These are phyloP conservation scores for Rhizopus delemar DNA, from an alignment of 371 early-diverging fungal species.

Conservation along the genomic window DNA sequence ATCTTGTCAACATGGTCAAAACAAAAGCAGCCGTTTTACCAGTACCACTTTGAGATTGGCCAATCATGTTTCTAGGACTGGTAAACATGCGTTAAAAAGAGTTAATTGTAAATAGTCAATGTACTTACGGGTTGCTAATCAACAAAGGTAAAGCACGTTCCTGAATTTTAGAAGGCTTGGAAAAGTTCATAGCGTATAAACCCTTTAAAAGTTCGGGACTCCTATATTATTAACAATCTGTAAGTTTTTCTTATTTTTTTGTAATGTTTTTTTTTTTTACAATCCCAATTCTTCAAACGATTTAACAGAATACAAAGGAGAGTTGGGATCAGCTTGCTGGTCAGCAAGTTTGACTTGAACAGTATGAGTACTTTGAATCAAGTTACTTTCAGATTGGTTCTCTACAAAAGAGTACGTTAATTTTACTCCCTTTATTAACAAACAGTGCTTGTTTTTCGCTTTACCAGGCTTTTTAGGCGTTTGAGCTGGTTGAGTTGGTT, in stretches of 20 bases:
- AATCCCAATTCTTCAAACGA: slow-evolving; percentile 78
- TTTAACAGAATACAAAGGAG: slow-evolving; percentile 77
- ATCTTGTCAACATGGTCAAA: slow-evolving; percentile 81
- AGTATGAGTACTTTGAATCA: slow-evolving; percentile 63
- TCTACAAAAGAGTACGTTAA: background rate
- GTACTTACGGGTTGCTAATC: slow-evolving; percentile 67
- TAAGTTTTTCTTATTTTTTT: background rate
- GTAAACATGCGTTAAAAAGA: background rate
- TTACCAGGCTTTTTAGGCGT: background rate
- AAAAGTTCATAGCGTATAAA: slow-evolving; percentile 90
- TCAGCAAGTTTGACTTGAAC: slow-evolving; percentile 84
- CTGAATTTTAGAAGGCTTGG: slow-evolving; percentile 95
- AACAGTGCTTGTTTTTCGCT: background rate
- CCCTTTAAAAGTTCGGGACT: slow-evolving; percentile 84
- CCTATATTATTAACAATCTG: slow-evolving; percentile 22
- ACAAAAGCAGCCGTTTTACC: slow-evolving; percentile 96
- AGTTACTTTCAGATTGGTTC: slow-evolving; percentile 17
- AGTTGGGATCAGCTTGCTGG: slow-evolving; percentile 75
- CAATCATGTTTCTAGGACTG: slow-evolving; percentile 44
- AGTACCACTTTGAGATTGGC: slow-evolving; percentile 44
- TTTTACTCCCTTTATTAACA: background rate
- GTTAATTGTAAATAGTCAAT: background rate
- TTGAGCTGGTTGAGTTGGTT: background rate
- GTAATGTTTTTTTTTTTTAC: slow-evolving; percentile 29
- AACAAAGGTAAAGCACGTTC: slow-evolving; percentile 92